These are phyloP conservation scores for Diddensiella transvaalensis DNA, from an alignment of 805 yeast genomes.

Conservation along the genomic window DNA sequence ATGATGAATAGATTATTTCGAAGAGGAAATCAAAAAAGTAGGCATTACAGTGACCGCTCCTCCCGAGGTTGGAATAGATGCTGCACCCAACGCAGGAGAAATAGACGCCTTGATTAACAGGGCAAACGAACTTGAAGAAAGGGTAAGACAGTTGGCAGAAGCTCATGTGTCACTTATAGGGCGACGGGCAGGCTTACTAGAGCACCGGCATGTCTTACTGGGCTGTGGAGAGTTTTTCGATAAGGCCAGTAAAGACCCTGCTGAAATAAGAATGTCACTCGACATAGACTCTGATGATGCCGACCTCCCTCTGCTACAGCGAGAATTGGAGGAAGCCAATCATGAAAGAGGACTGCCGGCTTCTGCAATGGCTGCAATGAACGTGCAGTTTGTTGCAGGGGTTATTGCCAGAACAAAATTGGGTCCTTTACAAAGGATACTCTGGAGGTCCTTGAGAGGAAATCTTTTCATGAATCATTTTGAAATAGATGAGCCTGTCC, in stretches of 20 bases:
- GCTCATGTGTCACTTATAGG: constrained; percentile 61
- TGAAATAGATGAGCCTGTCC: constrained; percentile 64
- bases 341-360: constrained; percentile 6
- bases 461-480: constrained; percentile 74
- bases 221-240: constrained; percentile 49
- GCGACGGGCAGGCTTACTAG: constrained; percentile 62
- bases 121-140: constrained; percentile 62
- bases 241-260: constrained; percentile 32
- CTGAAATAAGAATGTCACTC: constrained; percentile 26
- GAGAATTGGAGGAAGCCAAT: constrained; percentile 15
- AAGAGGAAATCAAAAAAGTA: constrained; percentile 28
- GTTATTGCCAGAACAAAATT: constrained; percentile 71
- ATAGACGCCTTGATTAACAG: constrained; percentile 66
- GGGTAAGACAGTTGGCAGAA: constrained; percentile 64
- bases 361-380: constrained; percentile 21
- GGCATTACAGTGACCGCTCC: constrained; percentile 27
- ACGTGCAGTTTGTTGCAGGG: constrained; percentile 65
- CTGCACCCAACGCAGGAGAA: constrained; percentile 46
- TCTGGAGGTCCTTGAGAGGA: constrained; percentile 93
- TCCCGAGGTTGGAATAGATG: constrained; percentile 38
- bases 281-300: constrained; percentile 26
- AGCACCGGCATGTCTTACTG: constrained; percentile 59
- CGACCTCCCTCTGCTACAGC: constrained; percentile 36
- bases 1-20: constrained; percentile 25
- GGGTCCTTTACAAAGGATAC: constrained; percentile 68